Percentiles rank a stretch among this genome's conserved stretches.
phyloP scores from a whole-genome alignment of 2,329 filamentous ascomycete genomes.

The Xenoacremonium recifei region DNA sequence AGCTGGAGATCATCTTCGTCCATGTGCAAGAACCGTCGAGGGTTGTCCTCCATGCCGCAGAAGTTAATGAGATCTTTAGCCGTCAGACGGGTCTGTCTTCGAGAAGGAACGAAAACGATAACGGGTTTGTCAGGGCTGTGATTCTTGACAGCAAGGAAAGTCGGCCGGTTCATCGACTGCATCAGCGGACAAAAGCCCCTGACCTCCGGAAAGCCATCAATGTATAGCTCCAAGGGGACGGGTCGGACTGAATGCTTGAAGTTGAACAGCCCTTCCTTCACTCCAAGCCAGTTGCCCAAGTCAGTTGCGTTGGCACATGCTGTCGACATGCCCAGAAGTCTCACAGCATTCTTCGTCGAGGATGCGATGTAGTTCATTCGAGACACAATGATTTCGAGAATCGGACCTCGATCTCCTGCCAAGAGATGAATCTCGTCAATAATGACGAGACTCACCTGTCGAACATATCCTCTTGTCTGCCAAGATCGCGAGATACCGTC shows the following conservation, averaged over 20 bases:
- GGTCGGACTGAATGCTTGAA: conserved; percentile 96
- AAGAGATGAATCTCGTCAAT: conserved; percentile 98
- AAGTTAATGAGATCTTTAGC: conserved; percentile 96
- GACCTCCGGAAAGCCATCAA: conserved; percentile 94
- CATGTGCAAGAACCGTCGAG: conserved; percentile 88
- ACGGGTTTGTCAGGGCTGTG: conserved; percentile 96
- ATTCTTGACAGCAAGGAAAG: conserved; percentile 92
- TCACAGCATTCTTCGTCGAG: conserved; percentile 84
- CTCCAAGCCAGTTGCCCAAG: conserved; percentile 92
- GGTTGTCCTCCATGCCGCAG: conserved; percentile 98
- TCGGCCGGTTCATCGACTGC: conserved; percentile 98
- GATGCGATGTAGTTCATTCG: conserved; percentile 99
- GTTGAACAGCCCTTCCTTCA: conserved; percentile 94
- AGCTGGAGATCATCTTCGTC: conserved; percentile 89
- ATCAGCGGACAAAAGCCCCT: conserved; percentile 95
- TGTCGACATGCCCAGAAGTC: conserved; percentile 97
- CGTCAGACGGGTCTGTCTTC: conserved; percentile 89
- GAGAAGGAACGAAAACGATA: conserved; percentile 96
- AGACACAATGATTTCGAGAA: conserved; percentile 93
- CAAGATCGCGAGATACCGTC: conserved; percentile 98
- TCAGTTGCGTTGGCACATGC: conserved; percentile 95
- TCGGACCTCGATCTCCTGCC: conserved; percentile 94
- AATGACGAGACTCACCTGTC: conserved; percentile 92
- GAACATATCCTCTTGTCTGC: conserved; percentile 95
- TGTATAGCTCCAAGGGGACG: conserved; percentile 93